Evolutionary conservation across 2,329 filamentous ascomycete species (phyloP).

Genomic region (Chaetomiaceae sp.): DNA sequence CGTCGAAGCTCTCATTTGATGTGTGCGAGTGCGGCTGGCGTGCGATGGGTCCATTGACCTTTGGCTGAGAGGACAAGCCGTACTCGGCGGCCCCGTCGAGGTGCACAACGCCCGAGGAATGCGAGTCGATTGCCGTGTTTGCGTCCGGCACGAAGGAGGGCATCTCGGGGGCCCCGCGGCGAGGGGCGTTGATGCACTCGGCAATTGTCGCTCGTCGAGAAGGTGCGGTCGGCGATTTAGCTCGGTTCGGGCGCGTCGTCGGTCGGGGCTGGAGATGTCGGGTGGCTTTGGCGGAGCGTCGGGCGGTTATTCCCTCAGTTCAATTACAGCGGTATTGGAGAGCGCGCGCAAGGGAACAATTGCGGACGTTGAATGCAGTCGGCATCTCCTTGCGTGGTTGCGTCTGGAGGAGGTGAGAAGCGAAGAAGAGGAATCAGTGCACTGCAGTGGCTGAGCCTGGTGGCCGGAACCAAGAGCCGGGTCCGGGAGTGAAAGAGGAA

Average conservation of each 20-base stretch:
- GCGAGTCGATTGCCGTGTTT: slow-evolving; percentile 39
- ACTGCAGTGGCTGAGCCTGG: slow-evolving; percentile 9
- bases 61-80: slow-evolving; percentile 31
- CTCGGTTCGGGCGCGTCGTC: background rate
- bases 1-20: slow-evolving; percentile 51
- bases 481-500: slow-evolving; percentile 2
- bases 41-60: slow-evolving; percentile 32
- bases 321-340: background rate
- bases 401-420: background rate
- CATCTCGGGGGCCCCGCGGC: slow-evolving; percentile 36
- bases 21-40: slow-evolving; percentile 38
- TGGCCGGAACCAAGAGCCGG: slow-evolving; percentile 3
- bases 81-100: slow-evolving; percentile 39
- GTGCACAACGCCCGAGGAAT: slow-evolving; percentile 41
- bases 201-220: slow-evolving; percentile 15
- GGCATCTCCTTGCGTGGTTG: background rate
- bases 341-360: background rate
- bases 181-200: slow-evolving; percentile 3
- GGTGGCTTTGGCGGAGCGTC: background rate
- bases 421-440: background rate
- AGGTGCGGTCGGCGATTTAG: slow-evolving; percentile 8
- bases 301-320: background rate
- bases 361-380: background rate
- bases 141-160: slow-evolving; percentile 51
- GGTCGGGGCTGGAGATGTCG: background rate